Base-by-base conservation (phyloP, 306 rosid species). In the Gastrolobium bilobum region DNA sequence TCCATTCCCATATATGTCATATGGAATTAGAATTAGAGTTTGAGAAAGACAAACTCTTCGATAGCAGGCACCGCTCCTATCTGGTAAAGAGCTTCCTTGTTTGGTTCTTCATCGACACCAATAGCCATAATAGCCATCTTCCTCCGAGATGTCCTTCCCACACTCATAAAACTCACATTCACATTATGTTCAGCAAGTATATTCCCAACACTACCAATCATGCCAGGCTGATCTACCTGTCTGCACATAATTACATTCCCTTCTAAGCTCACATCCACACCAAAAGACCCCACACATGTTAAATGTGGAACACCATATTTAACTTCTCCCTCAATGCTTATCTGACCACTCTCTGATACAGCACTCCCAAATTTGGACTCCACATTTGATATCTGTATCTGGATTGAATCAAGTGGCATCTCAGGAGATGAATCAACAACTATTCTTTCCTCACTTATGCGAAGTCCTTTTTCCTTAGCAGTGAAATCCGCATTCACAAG, bases 131-230 rank as follows among this genome's bases (percentile, higher is more conserved):
- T 82, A 0, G 94, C 97, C 84, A 69, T 85, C 64, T 58, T 87
- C 59, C 87, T 82, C 68, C 54, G 77, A 9, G 48, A 67, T 4
- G 90, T 92, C 76, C 97, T 87, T 53, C 92, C 97, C 50, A 92
- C 91, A 10, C 97, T 92, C 94, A 92, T 92, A 47, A 92, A 92
- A 79, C 83, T 90, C 44, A 92, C 94, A 65, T 92, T 92, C 77
- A 92, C 91, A 34, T 92, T 92, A 2, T 80, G 84, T 6, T 81
- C 77, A 0, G 83, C 97, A 3, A 92, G 83, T 4, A 92, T 87
- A 57, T 51, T 87, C 38, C 94, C 97, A 7, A 92, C 90, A 9
- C 34, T 75, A 7, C 97, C 97, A 69, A 92, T 90, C 91, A 92
- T 87, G 53, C 97, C 97, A 0, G 97, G 93, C 50, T 92, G 97